Evolutionary conservation across 1,284 basidiomycete species (phyloP).

Genomic region (Trichosporon coremiiforme): DNA sequence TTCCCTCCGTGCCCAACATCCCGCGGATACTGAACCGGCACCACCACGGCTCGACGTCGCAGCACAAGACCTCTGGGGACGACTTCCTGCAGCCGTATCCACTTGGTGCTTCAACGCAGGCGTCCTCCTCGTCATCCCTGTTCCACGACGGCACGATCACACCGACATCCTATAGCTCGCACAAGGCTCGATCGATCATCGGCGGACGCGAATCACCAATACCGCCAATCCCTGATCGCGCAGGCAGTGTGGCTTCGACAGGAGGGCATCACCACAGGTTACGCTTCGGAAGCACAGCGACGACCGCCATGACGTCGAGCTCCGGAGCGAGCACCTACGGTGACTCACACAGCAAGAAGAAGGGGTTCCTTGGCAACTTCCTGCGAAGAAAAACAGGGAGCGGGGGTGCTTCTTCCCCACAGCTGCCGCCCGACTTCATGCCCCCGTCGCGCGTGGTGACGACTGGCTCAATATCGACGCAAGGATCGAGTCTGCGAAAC

Average conservation of each 20-base stretch:
- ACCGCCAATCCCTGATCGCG: conserved; percentile 9
- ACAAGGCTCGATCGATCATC: conserved; percentile 9
- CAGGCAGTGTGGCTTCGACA: conserved; percentile 16
- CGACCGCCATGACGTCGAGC: conserved; percentile 22
- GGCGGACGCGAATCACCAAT: conserved; percentile 11
- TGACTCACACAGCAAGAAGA: conserved; percentile 45
- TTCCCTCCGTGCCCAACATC: conserved; percentile 40
- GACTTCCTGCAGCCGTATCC: conserved; percentile 20
- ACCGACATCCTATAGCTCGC: conserved; percentile 8
- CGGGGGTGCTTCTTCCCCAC: neutral
- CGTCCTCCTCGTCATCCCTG: neutral
- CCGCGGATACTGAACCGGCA: conserved; percentile 29
- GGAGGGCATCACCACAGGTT: conserved; percentile 25
- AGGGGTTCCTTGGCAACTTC: conserved; percentile 39
- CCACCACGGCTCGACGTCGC: conserved; percentile 31
- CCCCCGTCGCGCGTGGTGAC: conserved; percentile 8
- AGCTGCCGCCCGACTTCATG: conserved; percentile 17
- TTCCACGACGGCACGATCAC: conserved; percentile 16
- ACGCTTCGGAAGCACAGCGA: conserved; percentile 38
- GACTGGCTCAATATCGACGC: conserved; percentile 9
- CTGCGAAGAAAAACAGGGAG: conserved; percentile 15
- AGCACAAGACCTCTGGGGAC: conserved; percentile 24
- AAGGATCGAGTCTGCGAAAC: conserved; percentile 17
- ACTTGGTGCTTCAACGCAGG: conserved; percentile 1
- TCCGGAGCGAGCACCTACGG: conserved; percentile 18